Percentiles rank a stretch among this genome's conserved stretches.
These are phyloP conservation scores for Hyparrhenia diplandra DNA, from an alignment of 176 grass and related monocot species.

Conservation along the genomic window DNA sequence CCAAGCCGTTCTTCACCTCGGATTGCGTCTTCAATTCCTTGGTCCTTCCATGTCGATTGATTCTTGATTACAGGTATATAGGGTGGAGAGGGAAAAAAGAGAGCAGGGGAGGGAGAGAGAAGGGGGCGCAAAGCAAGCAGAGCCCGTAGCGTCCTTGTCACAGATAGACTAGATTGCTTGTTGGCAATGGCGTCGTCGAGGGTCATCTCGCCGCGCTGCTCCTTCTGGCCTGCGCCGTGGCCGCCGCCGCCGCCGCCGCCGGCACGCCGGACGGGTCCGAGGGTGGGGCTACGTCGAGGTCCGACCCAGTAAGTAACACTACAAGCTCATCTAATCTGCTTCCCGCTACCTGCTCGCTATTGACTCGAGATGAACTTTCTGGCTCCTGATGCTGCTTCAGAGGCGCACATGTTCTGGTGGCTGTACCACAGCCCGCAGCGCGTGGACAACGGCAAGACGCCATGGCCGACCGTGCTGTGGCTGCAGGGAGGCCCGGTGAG, in stretches of 20 bases:
- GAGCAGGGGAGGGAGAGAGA: not conserved
- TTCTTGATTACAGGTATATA: too few relatives aligned
- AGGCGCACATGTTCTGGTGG: slow-evolving; percentile 99
- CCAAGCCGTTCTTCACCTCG: not conserved
- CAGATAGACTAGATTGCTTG: not conserved
- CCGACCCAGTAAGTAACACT: slow-evolving; percentile 72
- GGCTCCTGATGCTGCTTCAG: slow-evolving; percentile 28
- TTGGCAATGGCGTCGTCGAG: slow-evolving; percentile 10
- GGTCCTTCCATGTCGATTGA: not conserved
- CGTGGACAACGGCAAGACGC: slow-evolving; percentile 32
- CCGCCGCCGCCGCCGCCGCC: slow-evolving; percentile 10
- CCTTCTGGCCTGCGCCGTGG: slow-evolving; percentile 14
- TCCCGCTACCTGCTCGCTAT: not conserved
- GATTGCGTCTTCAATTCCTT: not conserved
- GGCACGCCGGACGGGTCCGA: slow-evolving; percentile 72
- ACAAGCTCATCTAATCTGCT: not conserved
- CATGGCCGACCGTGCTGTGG: slow-evolving; percentile 95
- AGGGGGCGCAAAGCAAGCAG: not conserved
- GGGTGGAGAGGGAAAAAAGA: too few relatives aligned
- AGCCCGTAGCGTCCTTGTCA: not conserved
- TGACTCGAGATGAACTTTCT: not conserved
- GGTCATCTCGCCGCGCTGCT: not conserved
- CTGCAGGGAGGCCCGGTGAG: slow-evolving; percentile 87
- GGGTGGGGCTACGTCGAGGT: slow-evolving; percentile 88
- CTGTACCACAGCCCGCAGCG: slow-evolving; percentile 65